phyloP scores from a whole-genome alignment of 306 rosid species.

The Dalbergia cochinchinensis region DNA sequence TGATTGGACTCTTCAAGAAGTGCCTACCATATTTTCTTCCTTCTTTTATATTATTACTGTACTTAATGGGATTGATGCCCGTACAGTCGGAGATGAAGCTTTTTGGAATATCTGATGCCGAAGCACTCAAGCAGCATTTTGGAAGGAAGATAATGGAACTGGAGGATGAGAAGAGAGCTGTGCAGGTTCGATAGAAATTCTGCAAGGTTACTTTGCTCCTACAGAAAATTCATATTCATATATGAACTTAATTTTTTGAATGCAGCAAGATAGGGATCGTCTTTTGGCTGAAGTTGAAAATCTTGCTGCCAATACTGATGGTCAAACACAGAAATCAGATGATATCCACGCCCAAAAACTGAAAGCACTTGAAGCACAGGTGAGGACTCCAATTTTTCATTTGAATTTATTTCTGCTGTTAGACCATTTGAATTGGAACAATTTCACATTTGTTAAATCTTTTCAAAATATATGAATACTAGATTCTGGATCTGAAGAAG shows the following conservation, averaged over 20 bases:
- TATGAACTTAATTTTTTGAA: constrained; percentile 41
- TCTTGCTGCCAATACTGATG: constrained; percentile 88
- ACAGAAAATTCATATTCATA: constrained; percentile 50
- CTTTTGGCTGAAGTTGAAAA: constrained; percentile 92
- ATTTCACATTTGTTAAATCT: constrained; percentile 28
- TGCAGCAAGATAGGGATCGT: constrained; percentile 91
- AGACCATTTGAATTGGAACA: constrained; percentile 22
- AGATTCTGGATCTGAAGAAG: constrained; percentile 95
- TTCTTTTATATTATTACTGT: constrained; percentile 25
- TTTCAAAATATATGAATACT: constrained; percentile 49
- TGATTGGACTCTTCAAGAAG: background rate
- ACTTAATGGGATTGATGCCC: constrained; percentile 34
- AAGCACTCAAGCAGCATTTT: constrained; percentile 87
- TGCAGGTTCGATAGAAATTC: constrained; percentile 69
- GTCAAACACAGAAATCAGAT: constrained; percentile 84
- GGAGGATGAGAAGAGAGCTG: constrained; percentile 91
- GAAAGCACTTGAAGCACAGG: constrained; percentile 91
- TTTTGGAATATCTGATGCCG: constrained; percentile 75
- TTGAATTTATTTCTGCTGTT: constrained; percentile 19
- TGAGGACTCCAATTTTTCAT: constrained; percentile 47
- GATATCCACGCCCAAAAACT: constrained; percentile 90
- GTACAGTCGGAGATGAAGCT: constrained; percentile 91
- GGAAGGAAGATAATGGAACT: constrained; percentile 94
- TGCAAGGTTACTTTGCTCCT: constrained; percentile 30
- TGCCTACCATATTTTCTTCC: background rate